phyloP scores from a whole-genome alignment of 2,329 filamentous ascomycete genomes.

The Xylaria sp. region DNA sequence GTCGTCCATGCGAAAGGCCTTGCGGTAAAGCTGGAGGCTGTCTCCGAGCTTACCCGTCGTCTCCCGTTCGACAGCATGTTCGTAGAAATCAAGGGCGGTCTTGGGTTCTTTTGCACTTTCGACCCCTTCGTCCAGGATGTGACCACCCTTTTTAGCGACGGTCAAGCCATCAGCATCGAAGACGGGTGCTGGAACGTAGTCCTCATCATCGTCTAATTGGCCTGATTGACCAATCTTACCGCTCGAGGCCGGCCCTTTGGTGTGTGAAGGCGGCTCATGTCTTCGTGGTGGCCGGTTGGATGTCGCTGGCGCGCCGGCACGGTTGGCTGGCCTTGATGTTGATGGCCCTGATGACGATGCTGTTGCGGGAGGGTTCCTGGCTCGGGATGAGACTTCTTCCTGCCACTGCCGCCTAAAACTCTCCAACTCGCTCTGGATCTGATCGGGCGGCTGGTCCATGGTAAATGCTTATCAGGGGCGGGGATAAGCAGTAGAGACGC shows the following conservation, averaged over 20 bases:
- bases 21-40: constrained; percentile 85
- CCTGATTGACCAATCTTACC: constrained; percentile 31
- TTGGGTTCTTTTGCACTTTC: constrained; percentile 32
- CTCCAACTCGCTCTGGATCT: constrained; percentile 74
- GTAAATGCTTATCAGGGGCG: constrained; percentile 21
- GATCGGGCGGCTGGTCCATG: constrained; percentile 37
- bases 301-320: constrained; percentile 19
- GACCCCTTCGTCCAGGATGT: constrained; percentile 22
- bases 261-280: constrained; percentile 24
- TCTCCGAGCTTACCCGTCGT: constrained; percentile 84
- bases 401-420: constrained; percentile 86
- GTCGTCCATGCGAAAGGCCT: constrained; percentile 88
- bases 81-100: constrained; percentile 88
- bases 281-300: constrained; percentile 26
- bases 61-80: constrained; percentile 89
- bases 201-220: constrained; percentile 44
- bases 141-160: constrained; percentile 22
- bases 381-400: constrained; percentile 68
- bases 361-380: constrained; percentile 40
- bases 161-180: constrained; percentile 42
- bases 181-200: constrained; percentile 37
- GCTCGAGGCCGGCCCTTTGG: constrained; percentile 28
- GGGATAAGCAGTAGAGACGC: not conserved
- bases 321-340: constrained; percentile 15
- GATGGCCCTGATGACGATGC: constrained; percentile 17